Evolutionary conservation across 352 stramenopile genomes (phyloP), one percentile per base, ranked within the genome.

Genomic region (Pythium rhizo-oryzae): DNA sequence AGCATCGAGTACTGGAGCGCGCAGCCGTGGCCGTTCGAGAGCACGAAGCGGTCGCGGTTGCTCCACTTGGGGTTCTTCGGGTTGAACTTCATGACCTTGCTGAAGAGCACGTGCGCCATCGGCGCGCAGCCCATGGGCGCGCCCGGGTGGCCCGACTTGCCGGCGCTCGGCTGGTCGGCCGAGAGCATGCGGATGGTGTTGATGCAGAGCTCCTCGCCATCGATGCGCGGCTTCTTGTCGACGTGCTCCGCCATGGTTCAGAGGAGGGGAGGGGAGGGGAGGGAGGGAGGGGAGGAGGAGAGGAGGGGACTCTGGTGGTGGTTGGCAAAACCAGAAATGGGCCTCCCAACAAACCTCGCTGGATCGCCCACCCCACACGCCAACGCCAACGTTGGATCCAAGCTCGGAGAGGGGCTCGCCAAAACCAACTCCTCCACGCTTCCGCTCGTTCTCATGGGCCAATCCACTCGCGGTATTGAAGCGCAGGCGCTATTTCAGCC

Each of bases 1-100:
- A 99, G 88, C 98, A 99, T 99, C 50, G 89, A 93, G 87, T 99
- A 99, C 79, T 99, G 97, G 59, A 99, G 89, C 39, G 97, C 97
- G 83, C 97, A 99, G 35, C 93, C 96, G 82, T 99, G 98, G 65
- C 98, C 98, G 80, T 99, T 99, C 55, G 92, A 99, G 57, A 99
- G 88, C 59, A 99, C 96, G 78, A 99, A 99, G 74, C 98, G 96
- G 87, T 99, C 98, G 47, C 98, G 96, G 81, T 98, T 98, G 79
- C 88, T 95, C 90, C 89, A 96, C 72, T 85, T 82, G 21, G 87
- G 85, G 74, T 94, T 92, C 75, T 89, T 92, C 55, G 84, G 85
- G 76, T 93, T 94, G 71, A 92, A 94, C 65, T 87, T 88, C 89
- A 96, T 95, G 46, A 81, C 82, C 77, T 98, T 93, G 65, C 82